These are phyloP conservation scores for Ganoderma boninense DNA, from an alignment of 1,284 basidiomycete species.

Conservation along the genomic window DNA sequence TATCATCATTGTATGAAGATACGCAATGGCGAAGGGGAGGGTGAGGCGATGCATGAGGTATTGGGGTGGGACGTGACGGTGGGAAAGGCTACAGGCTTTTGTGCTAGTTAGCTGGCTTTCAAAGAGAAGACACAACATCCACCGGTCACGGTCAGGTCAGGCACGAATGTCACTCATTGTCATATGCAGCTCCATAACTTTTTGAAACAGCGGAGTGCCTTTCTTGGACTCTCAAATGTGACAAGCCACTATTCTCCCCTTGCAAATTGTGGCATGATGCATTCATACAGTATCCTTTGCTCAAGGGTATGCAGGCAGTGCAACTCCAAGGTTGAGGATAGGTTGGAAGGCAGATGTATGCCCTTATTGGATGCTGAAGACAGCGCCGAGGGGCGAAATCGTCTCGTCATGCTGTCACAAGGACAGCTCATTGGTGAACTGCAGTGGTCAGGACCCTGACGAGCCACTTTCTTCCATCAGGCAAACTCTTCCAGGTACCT, in stretches of 20 bases:
- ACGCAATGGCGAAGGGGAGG: conserved; percentile 15
- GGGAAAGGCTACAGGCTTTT: conserved; percentile 18
- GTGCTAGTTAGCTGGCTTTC: conserved; percentile 21
- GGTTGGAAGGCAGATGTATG: too few relatives aligned
- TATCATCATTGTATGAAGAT: conserved; percentile 40
- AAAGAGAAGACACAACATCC: conserved; percentile 25
- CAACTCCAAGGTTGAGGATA: too few relatives aligned
- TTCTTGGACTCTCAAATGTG: neutral
- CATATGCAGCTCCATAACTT: neutral
- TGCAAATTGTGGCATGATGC: neutral
- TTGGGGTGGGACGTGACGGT: conserved; percentile 22
- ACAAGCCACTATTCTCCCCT: conserved; percentile 4
- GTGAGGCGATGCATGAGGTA: conserved; percentile 15
- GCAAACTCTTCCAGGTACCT: too few relatives aligned
- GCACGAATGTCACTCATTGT: conserved; percentile 6
- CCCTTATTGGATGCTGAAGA: too few relatives aligned
- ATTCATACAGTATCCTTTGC: neutral
- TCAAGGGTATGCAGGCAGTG: too few relatives aligned
- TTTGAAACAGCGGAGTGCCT: too few relatives aligned
- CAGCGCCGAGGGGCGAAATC: too few relatives aligned
- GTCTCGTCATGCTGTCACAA: too few relatives aligned
- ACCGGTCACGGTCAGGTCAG: conserved; percentile 23
- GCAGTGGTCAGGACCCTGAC: too few relatives aligned
- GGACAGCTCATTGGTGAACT: too few relatives aligned
- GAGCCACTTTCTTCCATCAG: too few relatives aligned